A percentile compares a stretch with the other conserved stretches of the same genome.
phyloP scores from a whole-genome alignment of 1,284 basidiomycete genomes.

The Mrakiaceae sp. region DNA sequence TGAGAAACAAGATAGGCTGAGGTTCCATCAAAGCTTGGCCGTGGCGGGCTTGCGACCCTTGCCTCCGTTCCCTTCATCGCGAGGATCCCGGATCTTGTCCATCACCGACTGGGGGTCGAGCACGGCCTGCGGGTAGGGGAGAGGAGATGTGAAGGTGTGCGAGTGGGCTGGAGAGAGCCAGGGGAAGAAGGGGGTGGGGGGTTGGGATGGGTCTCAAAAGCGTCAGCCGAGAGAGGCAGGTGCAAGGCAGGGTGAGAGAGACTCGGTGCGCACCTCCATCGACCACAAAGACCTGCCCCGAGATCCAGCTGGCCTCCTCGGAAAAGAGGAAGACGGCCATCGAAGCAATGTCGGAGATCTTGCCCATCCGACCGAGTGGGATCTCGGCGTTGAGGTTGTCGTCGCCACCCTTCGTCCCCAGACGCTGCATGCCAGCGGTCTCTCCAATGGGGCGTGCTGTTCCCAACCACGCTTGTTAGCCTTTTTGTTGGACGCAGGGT shows the following conservation, averaged over 20 bases:
- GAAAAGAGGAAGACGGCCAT: conserved; percentile 79
- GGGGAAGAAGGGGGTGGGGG: conserved; percentile 24
- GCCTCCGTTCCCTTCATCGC: not conserved
- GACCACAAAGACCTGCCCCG: conserved; percentile 45
- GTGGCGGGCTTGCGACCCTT: not conserved
- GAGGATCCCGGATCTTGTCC: not conserved
- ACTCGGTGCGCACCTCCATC: not conserved
- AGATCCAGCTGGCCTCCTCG: conserved; percentile 64
- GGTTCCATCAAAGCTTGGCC: conserved; percentile 3
- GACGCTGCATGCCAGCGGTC: conserved; percentile 74
- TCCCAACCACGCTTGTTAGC: not conserved
- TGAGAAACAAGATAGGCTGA: not conserved
- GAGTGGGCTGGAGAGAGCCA: conserved; percentile 18
- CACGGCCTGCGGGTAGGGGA: conserved; percentile 5
- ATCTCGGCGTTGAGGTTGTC: conserved; percentile 25
- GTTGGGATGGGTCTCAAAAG: conserved; percentile 35
- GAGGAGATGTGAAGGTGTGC: not conserved
- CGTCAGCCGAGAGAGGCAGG: not conserved
- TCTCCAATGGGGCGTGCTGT: conserved; percentile 51
- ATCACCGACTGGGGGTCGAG: not conserved
- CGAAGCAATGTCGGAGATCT: conserved; percentile 64
- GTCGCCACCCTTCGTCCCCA: conserved; percentile 42
- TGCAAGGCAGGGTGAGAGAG: conserved; percentile 29
- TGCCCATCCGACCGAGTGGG: conserved; percentile 56
- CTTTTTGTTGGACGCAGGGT: not conserved